phyloP scores from a whole-genome alignment of 805 yeast species.

The Tetrapisispora namnaoensis region DNA sequence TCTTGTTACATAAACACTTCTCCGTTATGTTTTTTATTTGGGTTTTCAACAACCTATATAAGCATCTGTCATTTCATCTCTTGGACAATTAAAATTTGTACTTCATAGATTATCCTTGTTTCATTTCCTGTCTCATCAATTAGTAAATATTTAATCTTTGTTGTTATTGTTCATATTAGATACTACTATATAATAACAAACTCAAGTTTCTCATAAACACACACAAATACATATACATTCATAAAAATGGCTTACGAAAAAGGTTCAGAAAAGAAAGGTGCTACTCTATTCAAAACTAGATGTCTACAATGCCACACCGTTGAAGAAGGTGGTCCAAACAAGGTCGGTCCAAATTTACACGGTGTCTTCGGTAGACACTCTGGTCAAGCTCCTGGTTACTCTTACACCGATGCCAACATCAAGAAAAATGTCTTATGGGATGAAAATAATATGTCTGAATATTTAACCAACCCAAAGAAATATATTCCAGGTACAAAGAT shows the following conservation, averaged over 20 bases:
- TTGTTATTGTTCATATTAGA: too few species aligned
- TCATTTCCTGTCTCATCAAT: too few species aligned
- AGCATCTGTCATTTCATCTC: too few species aligned
- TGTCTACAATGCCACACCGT: conserved; percentile 98
- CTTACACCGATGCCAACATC: conserved; percentile 98
- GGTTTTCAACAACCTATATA: too few species aligned
- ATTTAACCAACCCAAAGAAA: conserved; percentile 99
- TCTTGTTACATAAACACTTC: too few species aligned
- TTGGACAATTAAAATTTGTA: too few species aligned
- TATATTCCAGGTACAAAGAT: conserved; percentile 99
- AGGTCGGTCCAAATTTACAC: conserved; percentile 97
- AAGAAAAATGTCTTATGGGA: conserved; percentile 85
- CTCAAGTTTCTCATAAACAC: neutral
- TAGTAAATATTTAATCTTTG: too few species aligned
- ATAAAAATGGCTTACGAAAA: conserved; percentile 8
- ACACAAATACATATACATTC: neutral
- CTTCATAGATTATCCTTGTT: too few species aligned
- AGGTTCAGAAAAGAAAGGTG: conserved; percentile 89
- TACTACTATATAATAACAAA: too few species aligned
- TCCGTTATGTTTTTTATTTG: too few species aligned
- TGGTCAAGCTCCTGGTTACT: conserved; percentile 86
- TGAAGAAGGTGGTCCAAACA: conserved; percentile 93
- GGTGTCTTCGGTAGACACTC: conserved; percentile 90
- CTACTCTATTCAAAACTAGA: conserved; percentile 96
- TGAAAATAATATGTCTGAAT: conserved; percentile 83